A percentile compares a stretch with the other conserved stretches of the same genome.
phyloP scores from a whole-genome alignment of 148 eudicot species.

The Rhododendron molle region DNA sequence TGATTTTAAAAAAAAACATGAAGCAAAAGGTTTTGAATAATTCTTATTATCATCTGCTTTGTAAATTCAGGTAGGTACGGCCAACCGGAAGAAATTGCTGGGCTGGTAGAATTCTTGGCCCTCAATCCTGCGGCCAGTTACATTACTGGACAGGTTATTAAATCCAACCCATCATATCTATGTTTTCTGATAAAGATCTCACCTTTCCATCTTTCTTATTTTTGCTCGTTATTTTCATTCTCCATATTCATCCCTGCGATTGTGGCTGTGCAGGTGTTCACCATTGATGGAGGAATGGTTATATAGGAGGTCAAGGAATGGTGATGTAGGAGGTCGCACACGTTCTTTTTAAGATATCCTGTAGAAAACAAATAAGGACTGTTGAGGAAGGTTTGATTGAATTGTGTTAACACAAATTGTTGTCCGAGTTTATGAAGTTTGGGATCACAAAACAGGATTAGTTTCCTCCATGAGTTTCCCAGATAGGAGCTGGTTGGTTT shows the following conservation, averaged over 20 bases:
- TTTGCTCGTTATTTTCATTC: not conserved
- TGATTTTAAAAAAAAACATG: not conserved
- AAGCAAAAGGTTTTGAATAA: not conserved
- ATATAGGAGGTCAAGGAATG: too few relatives aligned
- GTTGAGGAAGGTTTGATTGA: not conserved
- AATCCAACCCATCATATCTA: not conserved
- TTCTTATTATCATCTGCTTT: not conserved
- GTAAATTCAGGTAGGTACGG: slow-evolving; percentile 54
- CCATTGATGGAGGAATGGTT: slow-evolving; percentile 87
- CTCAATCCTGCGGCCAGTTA: slow-evolving; percentile 75
- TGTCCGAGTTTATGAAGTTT: not conserved
- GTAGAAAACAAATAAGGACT: not conserved
- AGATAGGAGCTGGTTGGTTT: not conserved
- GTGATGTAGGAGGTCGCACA: slow-evolving; percentile 38
- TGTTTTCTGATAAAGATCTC: not conserved
- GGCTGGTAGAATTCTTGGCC: slow-evolving; percentile 79
- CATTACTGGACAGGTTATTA: slow-evolving; percentile 75
- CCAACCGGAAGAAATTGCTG: slow-evolving; percentile 77
- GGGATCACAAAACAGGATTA: not conserved
- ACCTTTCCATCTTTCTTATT: not conserved
- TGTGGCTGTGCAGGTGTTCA: slow-evolving; percentile 48
- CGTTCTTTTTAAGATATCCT: not conserved
- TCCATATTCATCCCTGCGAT: not conserved
- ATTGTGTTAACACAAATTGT: not conserved
- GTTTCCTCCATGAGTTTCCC: not conserved